Evolutionary conservation across 2,329 filamentous ascomycete species (phyloP), one percentile per base, ranked within the genome.

Genomic region (Talaromyces piceae): DNA sequence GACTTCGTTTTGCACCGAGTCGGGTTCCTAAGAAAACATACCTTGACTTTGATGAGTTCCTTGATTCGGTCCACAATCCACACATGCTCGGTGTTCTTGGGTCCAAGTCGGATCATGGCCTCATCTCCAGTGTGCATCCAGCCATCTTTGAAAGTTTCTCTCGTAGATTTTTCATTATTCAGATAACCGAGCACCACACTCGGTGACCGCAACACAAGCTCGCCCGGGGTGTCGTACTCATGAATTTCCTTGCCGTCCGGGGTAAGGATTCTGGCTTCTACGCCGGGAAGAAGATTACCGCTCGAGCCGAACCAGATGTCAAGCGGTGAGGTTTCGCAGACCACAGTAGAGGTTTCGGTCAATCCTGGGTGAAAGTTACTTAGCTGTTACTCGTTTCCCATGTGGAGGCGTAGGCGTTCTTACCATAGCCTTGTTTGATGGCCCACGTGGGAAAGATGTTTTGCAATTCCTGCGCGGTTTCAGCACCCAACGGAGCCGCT

Each of bases 71-170:
- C 91, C 1, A 90, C 86, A 53, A 96, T 85, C 64, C 89, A 85
- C 45, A 95, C 66, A 62, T 96, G 91, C 67, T 95, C 88, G 57
- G 84, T 73, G 2, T 88, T 88, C 2, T 75, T 73, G 0, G 80
- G 77, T 6, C 81, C 74, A 60, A 80, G 77, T 2, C 78, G 77
- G 9, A 94, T 73, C 3, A 91, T 73, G 0, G 86, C 88, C 65
- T 94, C 88, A 60, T 96, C 91, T 5, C 91, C 91, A 0, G 91
- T 95, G 37, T 80, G 80, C 77, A 95, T 82, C 81, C 88, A 93
- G n/a, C 77, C 76, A 57, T 90, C 83, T 1, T 83, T 75, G 61
- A 89, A 96, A 0, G 90, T 93, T 64, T 94, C 88, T 47, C 79
- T 76, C 18, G 84, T 94, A 3, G 91, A 89, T 61, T 87, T 84